Base-by-base conservation (phyloP, 495 filamentous ascomycete genomes). In the Aspergillus nanangensis region DNA sequence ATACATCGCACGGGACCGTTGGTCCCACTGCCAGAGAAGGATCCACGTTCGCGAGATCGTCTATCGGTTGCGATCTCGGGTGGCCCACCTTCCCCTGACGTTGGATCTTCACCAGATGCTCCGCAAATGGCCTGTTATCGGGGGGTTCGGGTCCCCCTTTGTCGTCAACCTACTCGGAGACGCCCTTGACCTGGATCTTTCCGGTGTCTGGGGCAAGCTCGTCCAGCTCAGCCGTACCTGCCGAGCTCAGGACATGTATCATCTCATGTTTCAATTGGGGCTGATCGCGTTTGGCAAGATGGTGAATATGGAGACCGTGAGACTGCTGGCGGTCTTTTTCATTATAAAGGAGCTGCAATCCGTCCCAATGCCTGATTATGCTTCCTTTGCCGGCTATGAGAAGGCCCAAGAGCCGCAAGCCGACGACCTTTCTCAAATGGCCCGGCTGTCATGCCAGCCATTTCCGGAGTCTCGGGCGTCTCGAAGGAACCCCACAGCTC, bases 201-300 rank as follows among this genome's bases (percentile, higher is more conserved):
- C 49, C n/a, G 29, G 47, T 3, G 49, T 69, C 31, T 79, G 71
- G 70, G 76, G 75, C n/a, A 40, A 58, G 0, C 48, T 77, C 14
- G 62, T 70, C 25, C 51, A 53, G 15, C 48, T 69, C 2, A 71
- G 63, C 36, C 29, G 45, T 10, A 18, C 44, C 3, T 33, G 38
- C 10, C 10, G 34, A 3, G 2, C 8, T 4, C 21, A 60, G 27
- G 55, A 74, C 20, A 46, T 31, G 1, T 63, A 58, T 34, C 24
- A 38, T 10, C 45, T 78, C 2, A 76, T 75, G 63, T 78, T 78
- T 40, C 38, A 65, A 0, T 50, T 76, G 7, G 63, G 58, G 0
- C n/a, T 62, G 0, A 48, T 79, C 4, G 53, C 70, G 1, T 79
- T 71, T 38, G 14, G 53, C 7, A 24, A 51, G 3, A 29, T 60